These are phyloP conservation scores for Geosmithia putterillii DNA, from an alignment of 2,329 filamentous ascomycete genomes.

Conservation along the genomic window DNA sequence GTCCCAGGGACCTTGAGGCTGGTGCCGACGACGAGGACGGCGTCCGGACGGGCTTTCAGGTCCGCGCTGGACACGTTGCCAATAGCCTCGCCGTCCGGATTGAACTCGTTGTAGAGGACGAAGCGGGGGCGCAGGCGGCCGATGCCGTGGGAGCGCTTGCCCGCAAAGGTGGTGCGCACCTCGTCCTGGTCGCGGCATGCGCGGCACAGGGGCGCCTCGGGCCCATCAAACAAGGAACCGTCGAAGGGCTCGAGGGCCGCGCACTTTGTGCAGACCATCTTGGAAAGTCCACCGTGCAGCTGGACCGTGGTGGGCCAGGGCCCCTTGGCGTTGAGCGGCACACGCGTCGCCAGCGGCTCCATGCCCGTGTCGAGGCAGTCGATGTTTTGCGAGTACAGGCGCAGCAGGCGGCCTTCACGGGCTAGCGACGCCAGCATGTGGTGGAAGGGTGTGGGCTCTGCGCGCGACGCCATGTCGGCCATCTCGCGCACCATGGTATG, in stretches of 20 bases:
- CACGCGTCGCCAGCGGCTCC: slow-evolving; percentile 63
- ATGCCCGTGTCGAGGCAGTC: slow-evolving; percentile 87
- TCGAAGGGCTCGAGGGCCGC: slow-evolving; percentile 65
- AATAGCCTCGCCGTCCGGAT: slow-evolving; percentile 93
- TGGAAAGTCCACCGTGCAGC: slow-evolving; percentile 82
- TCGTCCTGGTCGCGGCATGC: slow-evolving; percentile 64
- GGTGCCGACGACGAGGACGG: slow-evolving; percentile 88
- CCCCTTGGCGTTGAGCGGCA: slow-evolving; percentile 70
- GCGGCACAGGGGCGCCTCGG: slow-evolving; percentile 68
- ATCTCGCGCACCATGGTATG: slow-evolving; percentile 93
- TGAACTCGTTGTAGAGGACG: slow-evolving; percentile 94
- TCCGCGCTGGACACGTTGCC: slow-evolving; percentile 82
- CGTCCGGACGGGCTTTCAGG: slow-evolving; percentile 74
- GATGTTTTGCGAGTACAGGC: slow-evolving; percentile 93
- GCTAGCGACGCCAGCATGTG: slow-evolving; percentile 85
- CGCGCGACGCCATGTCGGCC: slow-evolving; percentile 63
- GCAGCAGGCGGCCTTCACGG: slow-evolving; percentile 72
- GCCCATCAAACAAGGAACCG: slow-evolving; percentile 68
- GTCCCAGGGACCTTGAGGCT: slow-evolving; percentile 93
- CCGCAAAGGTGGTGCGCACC: slow-evolving; percentile 61
- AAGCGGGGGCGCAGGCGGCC: slow-evolving; percentile 83
- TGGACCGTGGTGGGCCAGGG: slow-evolving; percentile 93
- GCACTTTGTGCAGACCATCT: slow-evolving; percentile 97
- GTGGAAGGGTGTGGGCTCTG: slow-evolving; percentile 80
- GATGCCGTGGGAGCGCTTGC: slow-evolving; percentile 87